Base-by-base conservation (phyloP, 192 early-diverging fungal species). In the Dissophora globulifera region DNA sequence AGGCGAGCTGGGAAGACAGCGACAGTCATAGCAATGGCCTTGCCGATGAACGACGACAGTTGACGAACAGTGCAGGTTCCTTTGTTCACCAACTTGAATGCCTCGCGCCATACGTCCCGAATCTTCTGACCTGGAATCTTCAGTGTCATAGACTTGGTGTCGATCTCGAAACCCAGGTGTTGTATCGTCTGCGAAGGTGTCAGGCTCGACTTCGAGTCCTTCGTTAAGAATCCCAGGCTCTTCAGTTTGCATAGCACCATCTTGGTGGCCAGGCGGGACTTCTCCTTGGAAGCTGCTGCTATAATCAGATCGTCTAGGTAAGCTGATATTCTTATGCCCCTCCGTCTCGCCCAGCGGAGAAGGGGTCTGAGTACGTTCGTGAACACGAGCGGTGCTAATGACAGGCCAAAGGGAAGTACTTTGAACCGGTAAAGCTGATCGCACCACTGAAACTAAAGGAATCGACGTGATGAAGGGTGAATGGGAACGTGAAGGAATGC, bases 401-500 rank as follows among this genome's bases (percentile, higher is more conserved):
- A 41, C 11, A 60, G 52, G 12, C 78, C 58, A 42, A 79, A 83
- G 0, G 78, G 78, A 0, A 79, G 72, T 2, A 50, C 64, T 4
- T 29, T 16, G 40, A 79, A 83, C 41, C 79, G 78, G 42, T 67
- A 79, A 0, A 46, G 13, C 13, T 53, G 8, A 0, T 58, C 56
- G 9, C 60, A 13, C 69, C 69, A 80, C 4, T 62, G 32, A 33
- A 80, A 80, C 32, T 67, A 68, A 16, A 80, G 64, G n/a, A 68
- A 80, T 3, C n/a, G 12, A 0, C 68, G 50, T 5, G 60, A 78
- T 15, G 62, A 50, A 25, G 67, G 49, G 38, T 69, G 56, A 22
- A 82, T 57, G 3, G 57, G 69, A 0, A 82, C 42, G 23, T 79
- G 76, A 2, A 79, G 27, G 33, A 83, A 78, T 5, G 78, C 72